Base-by-base conservation (phyloP, 1,284 basidiomycete genomes). In the Mrakiaceae sp. region DNA sequence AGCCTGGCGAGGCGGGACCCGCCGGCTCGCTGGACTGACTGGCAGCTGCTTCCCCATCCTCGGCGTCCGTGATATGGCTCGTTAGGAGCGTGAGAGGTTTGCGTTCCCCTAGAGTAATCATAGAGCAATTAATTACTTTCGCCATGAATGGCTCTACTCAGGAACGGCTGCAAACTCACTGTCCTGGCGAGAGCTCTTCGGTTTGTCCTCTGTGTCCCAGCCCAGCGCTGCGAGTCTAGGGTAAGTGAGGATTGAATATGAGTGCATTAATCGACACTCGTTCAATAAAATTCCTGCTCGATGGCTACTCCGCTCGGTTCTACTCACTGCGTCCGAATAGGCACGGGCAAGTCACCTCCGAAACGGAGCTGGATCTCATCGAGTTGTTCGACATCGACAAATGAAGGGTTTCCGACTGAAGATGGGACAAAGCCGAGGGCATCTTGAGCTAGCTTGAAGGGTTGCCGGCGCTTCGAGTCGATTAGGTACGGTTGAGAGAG, bases 381-480 rank as follows among this genome's bases (percentile, higher is more conserved):
- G 0, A 74, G 70, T 63, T 82, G 81, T 64, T 85, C 82, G 57
- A 81, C 80, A 14, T 78, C 78, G 5, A 84, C 77, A 67, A 81
- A 86, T 3, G 77, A 72, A 67, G 74, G 81, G 2, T 82, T 82
- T 2, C 86, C 86, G 60, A 87, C 83, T 69, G 87, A 85, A 0
- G 85, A 86, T 0, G 85, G 81, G 9, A 87, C 80, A 69, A 87
- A 88, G 2, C 82, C 75, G 10, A 87, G 78, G 2, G 84, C 84
- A 10, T 79, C 81, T 42, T 84, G 79, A 11, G 83, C 80, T n/a
- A 83, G 72, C 70, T 83, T 86, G 76, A 88, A 87, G 0, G 84
- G 83, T 6, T 80, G 75, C 43, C 84, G 81, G 69, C 82, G 81
- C 0, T 76, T 75, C 60, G 82, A 79, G 71, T 87, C 86, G 3